Base-by-base conservation (phyloP, 225 moss, liverwort and hornwort species). In the Bryum argenteum region DNA sequence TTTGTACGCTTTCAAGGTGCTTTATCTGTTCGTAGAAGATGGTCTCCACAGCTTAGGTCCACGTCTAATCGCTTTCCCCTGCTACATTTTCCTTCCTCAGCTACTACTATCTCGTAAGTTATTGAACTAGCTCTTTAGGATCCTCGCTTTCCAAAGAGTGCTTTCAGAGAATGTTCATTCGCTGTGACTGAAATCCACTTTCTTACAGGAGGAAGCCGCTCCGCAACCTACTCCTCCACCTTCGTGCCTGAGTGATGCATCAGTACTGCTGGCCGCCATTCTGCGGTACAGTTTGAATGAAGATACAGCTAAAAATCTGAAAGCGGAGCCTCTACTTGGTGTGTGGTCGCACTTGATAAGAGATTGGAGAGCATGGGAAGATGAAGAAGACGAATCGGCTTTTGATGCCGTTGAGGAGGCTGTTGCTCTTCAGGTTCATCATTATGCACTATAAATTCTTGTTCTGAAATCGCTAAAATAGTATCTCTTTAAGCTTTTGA, bases 361-460 rank as follows among this genome's bases (percentile, higher is more conserved):
- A 77, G 95, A 93, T 72, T 96, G 95, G 95, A 91, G 81, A 78
- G 93, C 95, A 63, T 96, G 93, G 93, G 93, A 89, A 81, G 93
- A 93, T 54, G 93, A 93, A 70, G 95, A 93, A 82, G 95, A 96
- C 81, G 93, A 96, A 74, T 81, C 91, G 8, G 95, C 84, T 63
- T 96, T 96, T 77, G 95, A 96, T 69, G 85, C 85, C 18, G 91
- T 96, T 75, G 91, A 96, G 81, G 95, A 93, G 77, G 82, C 91
- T 80, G 83, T 96, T 77, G 80, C 88, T 76, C 59, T 96, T 58
- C 93, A 95, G 81, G 95, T 95, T 77, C 28, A 9, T 74, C 16
- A 15, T 11, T 39, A 51, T 63, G 17, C 44, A 19, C 63, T 67
- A 52, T 39, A 11, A 24, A 38, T 39, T 68, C 41, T 28, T 45